A percentile compares a stretch with the other conserved stretches of the same genome.
Evolutionary conservation across 371 early-diverging fungal species (phyloP).

Genomic region (Mortierella sp.): DNA sequence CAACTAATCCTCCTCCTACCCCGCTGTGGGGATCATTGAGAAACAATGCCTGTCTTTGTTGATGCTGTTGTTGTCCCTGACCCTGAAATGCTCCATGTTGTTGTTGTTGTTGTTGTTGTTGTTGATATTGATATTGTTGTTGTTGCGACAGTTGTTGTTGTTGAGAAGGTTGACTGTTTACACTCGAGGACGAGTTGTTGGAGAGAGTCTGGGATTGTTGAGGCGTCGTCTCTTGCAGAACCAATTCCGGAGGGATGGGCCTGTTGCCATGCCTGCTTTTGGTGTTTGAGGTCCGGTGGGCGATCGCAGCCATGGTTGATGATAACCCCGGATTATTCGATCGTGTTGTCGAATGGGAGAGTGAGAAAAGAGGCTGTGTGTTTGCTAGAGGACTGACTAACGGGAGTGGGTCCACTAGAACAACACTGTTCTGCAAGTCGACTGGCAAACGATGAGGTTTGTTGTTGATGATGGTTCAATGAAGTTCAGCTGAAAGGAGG

Average conservation of each 20-base stretch:
- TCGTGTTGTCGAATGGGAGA: neutral
- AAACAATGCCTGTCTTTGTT: constrained; percentile 16
- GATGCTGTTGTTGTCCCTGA: constrained; percentile 19
- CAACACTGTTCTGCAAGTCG: neutral
- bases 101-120: constrained; percentile 21
- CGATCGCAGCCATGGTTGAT: constrained; percentile 32
- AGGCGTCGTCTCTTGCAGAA: constrained; percentile 22
- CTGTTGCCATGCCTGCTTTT: constrained; percentile 19
- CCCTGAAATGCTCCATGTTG: constrained; percentile 26
- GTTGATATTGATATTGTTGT: constrained; percentile 12
- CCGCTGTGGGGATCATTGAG: constrained; percentile 20
- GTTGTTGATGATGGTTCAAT: neutral
- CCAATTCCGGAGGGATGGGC: constrained; percentile 38
- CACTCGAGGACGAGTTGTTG: constrained; percentile 35
- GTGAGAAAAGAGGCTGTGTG: neutral
- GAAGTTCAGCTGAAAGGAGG: neutral
- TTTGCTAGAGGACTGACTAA: constrained; percentile 4
- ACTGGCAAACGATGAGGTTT: neutral
- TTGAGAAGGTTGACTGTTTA: constrained; percentile 34
- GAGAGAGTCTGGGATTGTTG: constrained; percentile 33
- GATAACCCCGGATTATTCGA: neutral
- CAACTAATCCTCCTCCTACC: constrained; percentile 7
- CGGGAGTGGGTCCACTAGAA: constrained; percentile 1
- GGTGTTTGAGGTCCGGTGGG: constrained; percentile 29
- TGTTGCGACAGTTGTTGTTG: neutral